phyloP scores from a whole-genome alignment of 306 rosid species.

The Echinosophora koreensis region DNA sequence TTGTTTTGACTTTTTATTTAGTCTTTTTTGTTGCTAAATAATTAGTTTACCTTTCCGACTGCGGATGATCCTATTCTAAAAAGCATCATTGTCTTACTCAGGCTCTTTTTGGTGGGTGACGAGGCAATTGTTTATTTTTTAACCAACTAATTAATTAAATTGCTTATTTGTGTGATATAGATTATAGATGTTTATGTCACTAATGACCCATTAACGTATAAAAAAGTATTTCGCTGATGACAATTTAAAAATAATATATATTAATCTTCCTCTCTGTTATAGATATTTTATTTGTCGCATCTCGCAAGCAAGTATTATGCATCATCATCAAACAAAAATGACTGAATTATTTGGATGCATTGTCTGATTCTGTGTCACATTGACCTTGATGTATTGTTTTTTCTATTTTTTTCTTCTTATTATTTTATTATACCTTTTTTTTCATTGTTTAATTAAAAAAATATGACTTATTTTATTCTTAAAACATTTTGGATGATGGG shows the following conservation, averaged over 20 bases:
- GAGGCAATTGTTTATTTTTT: neutral
- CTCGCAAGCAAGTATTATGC: neutral
- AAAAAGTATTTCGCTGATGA: constrained; percentile 1
- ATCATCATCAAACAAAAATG: constrained; percentile 36
- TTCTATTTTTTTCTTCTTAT: neutral
- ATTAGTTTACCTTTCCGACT: neutral
- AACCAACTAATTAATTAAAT: neutral
- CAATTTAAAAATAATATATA: neutral
- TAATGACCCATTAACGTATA: constrained; percentile 8
- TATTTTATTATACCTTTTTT: neutral
- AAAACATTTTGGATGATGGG: neutral
- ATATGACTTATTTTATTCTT: neutral
- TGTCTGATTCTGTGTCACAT: constrained; percentile 26
- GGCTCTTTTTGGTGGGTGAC: neutral
- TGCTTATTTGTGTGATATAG: too few species aligned
- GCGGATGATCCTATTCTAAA: neutral
- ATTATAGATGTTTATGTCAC: neutral
- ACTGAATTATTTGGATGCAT: constrained; percentile 14
- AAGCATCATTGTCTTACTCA: neutral
- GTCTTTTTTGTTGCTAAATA: constrained; percentile 1
- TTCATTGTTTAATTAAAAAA: neutral
- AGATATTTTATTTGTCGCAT: neutral
- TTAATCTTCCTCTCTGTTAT: neutral
- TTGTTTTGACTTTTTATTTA: neutral
- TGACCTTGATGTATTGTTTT: neutral